Evolutionary conservation across 345 rosid species (phyloP).

Genomic region (Lumnitzera racemosa): DNA sequence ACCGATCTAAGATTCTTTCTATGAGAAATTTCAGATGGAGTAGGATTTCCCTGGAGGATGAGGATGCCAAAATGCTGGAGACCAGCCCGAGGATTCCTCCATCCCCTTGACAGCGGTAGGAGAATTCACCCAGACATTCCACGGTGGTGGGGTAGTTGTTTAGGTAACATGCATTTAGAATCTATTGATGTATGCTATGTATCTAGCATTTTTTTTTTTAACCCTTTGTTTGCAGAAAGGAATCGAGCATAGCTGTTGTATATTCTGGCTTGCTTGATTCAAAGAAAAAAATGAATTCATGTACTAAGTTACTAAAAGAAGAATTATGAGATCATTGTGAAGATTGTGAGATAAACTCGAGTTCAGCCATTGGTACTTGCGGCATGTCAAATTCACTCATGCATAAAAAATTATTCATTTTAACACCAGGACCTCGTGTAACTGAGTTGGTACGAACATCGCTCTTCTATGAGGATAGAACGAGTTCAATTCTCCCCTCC

Average conservation of each 20-base stretch:
- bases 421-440: no score
- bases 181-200: not conserved
- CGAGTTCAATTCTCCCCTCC: no score
- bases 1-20: slow-evolving; percentile 54
- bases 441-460: no score
- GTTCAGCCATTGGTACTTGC: no score
- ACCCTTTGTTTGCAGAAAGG: not conserved
- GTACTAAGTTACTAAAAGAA: not conserved
- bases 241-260: not conserved
- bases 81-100: slow-evolving; percentile 25
- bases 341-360: no score
- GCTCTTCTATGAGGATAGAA: no score
- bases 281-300: not conserved
- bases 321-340: no score
- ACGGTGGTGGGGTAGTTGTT: not conserved
- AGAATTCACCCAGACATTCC: no score
- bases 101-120: not conserved
- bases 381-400: no score
- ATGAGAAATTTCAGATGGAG: slow-evolving; percentile 67
- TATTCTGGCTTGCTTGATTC: slow-evolving; percentile 3
- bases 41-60: slow-evolving; percentile 44
- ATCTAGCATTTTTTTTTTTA: slow-evolving; percentile 1
- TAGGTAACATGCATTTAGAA: slow-evolving; percentile 5
- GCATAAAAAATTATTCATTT: no score
- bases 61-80: slow-evolving; percentile 35